Evolutionary conservation across 225 moss, liverwort and hornwort species (phyloP).

Genomic region (Bryoerythrophyllum caledonicum): DNA sequence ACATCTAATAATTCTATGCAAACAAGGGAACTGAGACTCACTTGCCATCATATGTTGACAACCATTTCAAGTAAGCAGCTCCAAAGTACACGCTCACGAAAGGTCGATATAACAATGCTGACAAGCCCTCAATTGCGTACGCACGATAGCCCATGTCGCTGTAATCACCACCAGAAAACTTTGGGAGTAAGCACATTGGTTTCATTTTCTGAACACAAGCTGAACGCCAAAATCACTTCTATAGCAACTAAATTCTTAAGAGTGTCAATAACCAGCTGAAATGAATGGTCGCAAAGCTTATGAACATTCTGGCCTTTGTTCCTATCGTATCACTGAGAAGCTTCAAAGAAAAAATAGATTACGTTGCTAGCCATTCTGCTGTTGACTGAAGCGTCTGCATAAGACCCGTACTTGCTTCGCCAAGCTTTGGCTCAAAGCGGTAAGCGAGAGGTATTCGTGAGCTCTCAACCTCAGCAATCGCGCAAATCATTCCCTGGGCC

Average conservation of each 20-base stretch:
- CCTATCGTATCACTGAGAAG: not conserved
- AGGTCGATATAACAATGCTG: slow-evolving; percentile 92
- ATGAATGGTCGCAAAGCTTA: slow-evolving; percentile 9
- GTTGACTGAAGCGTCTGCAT: slow-evolving; percentile 99
- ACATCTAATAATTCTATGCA: not conserved
- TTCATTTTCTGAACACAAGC: not conserved
- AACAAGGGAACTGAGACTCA: slow-evolving; percentile 45
- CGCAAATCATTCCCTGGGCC: slow-evolving; percentile 82
- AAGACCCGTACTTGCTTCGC: slow-evolving; percentile 93
- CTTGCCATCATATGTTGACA: slow-evolving; percentile 95
- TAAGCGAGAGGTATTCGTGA: slow-evolving; percentile 81
- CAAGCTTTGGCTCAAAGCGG: slow-evolving; percentile 82
- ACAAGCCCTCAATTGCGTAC: slow-evolving; percentile 69
- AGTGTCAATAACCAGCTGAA: slow-evolving; percentile 11
- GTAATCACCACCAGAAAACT: slow-evolving; percentile 31
- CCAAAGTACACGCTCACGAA: slow-evolving; percentile 99
- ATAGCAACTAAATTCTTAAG: not conserved
- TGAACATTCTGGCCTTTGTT: not conserved
- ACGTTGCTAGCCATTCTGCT: slow-evolving; percentile 97
- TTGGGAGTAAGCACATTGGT: not conserved
- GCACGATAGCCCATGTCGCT: slow-evolving; percentile 91
- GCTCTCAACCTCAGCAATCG: slow-evolving; percentile 95
- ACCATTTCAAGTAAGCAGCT: slow-evolving; percentile 90
- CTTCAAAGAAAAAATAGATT: slow-evolving; percentile 24
- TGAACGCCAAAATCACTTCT: slow-evolving; percentile 2